These are phyloP conservation scores for Fusarium sp. DNA, from an alignment of 2,329 filamentous ascomycete species.

Conservation along the genomic window DNA sequence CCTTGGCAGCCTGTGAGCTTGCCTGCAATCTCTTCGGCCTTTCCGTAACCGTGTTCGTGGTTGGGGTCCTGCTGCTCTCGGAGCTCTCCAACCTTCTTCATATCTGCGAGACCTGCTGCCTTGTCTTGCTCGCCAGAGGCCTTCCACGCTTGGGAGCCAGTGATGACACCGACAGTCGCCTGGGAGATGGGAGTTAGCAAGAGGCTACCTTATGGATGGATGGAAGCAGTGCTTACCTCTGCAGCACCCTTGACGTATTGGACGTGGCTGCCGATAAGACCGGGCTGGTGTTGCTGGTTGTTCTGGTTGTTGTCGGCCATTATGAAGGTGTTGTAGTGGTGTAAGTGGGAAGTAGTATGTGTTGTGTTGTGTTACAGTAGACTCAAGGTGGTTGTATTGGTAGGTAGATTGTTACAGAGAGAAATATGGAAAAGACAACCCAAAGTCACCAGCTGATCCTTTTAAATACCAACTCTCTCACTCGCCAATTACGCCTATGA, in stretches of 20 bases:
- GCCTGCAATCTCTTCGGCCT: conserved; percentile 75
- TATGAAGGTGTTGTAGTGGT: conserved; percentile 27
- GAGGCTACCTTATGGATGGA: background rate
- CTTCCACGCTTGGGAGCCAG: conserved; percentile 75
- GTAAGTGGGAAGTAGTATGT: conserved; percentile 1
- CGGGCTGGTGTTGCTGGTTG: conserved; percentile 56
- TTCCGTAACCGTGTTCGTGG: conserved; percentile 70
- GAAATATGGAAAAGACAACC: background rate
- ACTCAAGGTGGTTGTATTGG: background rate
- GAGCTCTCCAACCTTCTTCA: conserved; percentile 72
- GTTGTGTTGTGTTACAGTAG: background rate
- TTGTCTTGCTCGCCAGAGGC: conserved; percentile 75
- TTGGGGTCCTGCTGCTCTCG: conserved; percentile 66
- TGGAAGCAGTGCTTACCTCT: conserved; percentile 64
- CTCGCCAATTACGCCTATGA: conserved; percentile 43
- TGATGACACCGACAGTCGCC: conserved; percentile 73
- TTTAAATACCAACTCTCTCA: conserved; percentile 39
- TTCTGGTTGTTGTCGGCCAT: conserved; percentile 51
- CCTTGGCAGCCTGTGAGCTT: conserved; percentile 77
- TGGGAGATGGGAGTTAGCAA: conserved; percentile 48
- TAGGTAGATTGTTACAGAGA: background rate
- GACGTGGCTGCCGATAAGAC: conserved; percentile 74
- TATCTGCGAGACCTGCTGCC: conserved; percentile 70
- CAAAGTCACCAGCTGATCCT: background rate
- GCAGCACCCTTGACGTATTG: conserved; percentile 79